Evolutionary conservation across 768 basidiomycete species (phyloP), one percentile per base, ranked within the genome.

Genomic region (Heimioporus sp.): DNA sequence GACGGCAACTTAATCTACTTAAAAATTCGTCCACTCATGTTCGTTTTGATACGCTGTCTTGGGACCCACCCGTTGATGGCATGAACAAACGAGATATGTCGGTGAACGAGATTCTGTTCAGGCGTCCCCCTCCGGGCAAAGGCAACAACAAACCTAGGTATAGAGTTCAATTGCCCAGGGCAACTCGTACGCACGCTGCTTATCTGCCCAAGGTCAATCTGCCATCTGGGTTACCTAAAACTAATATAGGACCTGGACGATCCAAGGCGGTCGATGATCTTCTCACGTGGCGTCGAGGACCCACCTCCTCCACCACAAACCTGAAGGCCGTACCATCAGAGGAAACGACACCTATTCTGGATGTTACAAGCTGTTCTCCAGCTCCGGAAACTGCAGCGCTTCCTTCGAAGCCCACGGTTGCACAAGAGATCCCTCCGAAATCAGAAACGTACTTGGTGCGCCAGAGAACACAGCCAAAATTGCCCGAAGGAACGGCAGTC

Each of bases 401-500:
- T 34, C 58, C 73, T 31, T 66, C 73, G 16, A 53, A 57, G 37
- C 41, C 32, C 9, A 65, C 69, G 17, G 66, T 71, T 10, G 67
- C 67, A 10, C 63, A 73, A 37, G 75, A 76, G 32, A 57, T 57
- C 36, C 60, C 70, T n/a, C 21, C 50, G 45, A 62, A 58, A 51
- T 42, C 51, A 11, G 68, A 69, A 28, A 40, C 62, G 11, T 63
- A 57, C 48, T 52, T 70, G 35, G 55, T 69, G 34, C 81, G 80
- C 46, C 60, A 74, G 9, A 77, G 81, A 62, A 67, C 76, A n/a
- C 80, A 83, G 55, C 83, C 83, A 5, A 89, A 83, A 65, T 80
- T 88, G 78, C 86, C 87, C 44, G 80, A 72, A 47, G 87, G 87
- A 19, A 82, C 85, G 42, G 79, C 77, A 38, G 84, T 90, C 48